A percentile compares a stretch with the other conserved stretches of the same genome.
phyloP scores from a whole-genome alignment of 345 rosid genomes.

The Isatis tinctoria region DNA sequence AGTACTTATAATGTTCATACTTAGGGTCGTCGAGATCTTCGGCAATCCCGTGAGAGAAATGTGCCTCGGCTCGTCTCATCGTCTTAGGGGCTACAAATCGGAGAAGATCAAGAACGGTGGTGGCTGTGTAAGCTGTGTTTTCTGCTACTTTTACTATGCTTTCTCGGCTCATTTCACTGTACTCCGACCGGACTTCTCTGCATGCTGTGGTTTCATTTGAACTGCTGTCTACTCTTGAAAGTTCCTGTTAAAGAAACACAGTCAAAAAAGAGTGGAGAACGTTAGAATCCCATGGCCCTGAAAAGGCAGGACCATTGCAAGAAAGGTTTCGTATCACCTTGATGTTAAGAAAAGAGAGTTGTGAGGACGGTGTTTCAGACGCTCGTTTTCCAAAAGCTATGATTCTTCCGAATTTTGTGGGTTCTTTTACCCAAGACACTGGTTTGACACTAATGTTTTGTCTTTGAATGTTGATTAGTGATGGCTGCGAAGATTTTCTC shows the following conservation, averaged over 20 bases:
- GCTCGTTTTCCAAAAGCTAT: constrained; percentile 59
- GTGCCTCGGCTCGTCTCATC: constrained; percentile 62
- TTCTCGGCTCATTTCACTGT: constrained; percentile 51
- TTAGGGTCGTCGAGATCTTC: constrained; percentile 64
- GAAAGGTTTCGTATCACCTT: neutral
- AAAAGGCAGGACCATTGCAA: neutral
- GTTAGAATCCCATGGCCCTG: neutral
- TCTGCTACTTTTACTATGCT: constrained; percentile 41
- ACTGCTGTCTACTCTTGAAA: neutral
- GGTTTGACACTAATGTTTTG: constrained; percentile 31
- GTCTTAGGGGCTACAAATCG: constrained; percentile 60
- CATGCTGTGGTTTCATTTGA: constrained; percentile 29
- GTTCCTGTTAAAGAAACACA: constrained; percentile 12
- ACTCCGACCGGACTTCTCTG: constrained; percentile 57
- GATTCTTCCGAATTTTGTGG: constrained; percentile 54
- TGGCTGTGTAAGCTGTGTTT: constrained; percentile 54
- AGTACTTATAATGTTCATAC: constrained; percentile 55
- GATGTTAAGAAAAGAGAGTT: constrained; percentile 23
- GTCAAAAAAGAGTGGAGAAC: neutral
- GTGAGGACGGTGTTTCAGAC: constrained; percentile 42
- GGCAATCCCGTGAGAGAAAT: constrained; percentile 74
- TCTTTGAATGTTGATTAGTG: constrained; percentile 14
- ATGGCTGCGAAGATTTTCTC: constrained; percentile 36
- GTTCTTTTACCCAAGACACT: constrained; percentile 36
- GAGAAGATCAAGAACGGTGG: constrained; percentile 45